phyloP scores from a whole-genome alignment of 257 asterid genomes.

The Craterostigma plantagineum region DNA sequence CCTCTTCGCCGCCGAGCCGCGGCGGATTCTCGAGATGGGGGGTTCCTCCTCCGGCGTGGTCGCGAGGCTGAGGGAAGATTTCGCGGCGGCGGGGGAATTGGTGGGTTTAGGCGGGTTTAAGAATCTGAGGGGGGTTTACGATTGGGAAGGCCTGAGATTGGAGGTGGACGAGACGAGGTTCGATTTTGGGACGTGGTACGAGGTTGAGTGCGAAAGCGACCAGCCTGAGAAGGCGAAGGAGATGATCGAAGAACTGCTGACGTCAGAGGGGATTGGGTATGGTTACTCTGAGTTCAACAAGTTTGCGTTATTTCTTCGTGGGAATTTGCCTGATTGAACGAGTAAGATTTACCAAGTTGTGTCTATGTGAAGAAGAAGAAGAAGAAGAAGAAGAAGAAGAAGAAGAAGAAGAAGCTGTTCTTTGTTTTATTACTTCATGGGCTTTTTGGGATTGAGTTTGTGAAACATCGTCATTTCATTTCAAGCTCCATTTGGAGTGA shows the following conservation, averaged over 20 bases:
- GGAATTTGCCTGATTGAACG: conserved; percentile 38
- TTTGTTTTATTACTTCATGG: too few relatives aligned
- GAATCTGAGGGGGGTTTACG: conserved; percentile 59
- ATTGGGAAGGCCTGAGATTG: conserved; percentile 68
- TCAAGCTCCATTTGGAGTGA: too few relatives aligned
- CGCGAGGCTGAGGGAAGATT: conserved; percentile 40
- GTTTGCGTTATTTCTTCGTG: conserved; percentile 53
- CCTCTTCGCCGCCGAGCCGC: conserved; percentile 50
- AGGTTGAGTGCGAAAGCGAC: conserved; percentile 66
- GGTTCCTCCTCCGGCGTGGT: conserved; percentile 28
- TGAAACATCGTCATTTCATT: too few relatives aligned
- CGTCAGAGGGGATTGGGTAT: conserved; percentile 35
- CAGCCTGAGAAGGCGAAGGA: conserved; percentile 57
- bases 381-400: too few relatives aligned
- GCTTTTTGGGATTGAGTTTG: too few relatives aligned
- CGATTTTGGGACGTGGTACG: conserved; percentile 55
- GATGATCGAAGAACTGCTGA: conserved; percentile 43
- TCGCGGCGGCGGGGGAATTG: conserved; percentile 27
- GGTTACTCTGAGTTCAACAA: conserved; percentile 37
- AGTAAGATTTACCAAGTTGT: too few relatives aligned
- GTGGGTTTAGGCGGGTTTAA: conserved; percentile 69
- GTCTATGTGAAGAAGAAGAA: too few relatives aligned
- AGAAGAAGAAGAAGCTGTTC: too few relatives aligned
- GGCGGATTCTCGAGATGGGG: conserved; percentile 26
- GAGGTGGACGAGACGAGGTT: conserved; percentile 68